phyloP scores from a whole-genome alignment of 495 filamentous ascomycete genomes.

The Neurospora cerealis region DNA sequence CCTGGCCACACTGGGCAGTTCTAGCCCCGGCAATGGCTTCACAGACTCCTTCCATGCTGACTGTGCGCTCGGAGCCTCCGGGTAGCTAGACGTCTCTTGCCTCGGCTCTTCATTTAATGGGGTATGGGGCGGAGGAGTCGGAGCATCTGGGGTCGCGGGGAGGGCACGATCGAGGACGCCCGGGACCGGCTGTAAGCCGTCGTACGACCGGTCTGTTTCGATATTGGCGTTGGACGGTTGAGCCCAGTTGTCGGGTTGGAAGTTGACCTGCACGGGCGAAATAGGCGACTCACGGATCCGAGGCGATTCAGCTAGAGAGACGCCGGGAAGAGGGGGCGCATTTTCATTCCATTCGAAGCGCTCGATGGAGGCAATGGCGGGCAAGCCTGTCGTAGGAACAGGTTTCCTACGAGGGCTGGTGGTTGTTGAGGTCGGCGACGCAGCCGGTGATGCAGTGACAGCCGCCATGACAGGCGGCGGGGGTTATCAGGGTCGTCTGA shows the following conservation, averaged over 20 bases:
- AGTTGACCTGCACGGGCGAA: slow-evolving; percentile 33
- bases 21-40: slow-evolving; percentile 7
- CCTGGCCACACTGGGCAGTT: slow-evolving; percentile 1
- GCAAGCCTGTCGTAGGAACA: slow-evolving; percentile 21
- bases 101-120: slow-evolving; percentile 15
- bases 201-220: slow-evolving; percentile 17
- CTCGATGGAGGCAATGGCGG: slow-evolving; percentile 9
- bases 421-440: slow-evolving; percentile 22
- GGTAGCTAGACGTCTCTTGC: neutral
- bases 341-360: slow-evolving; percentile 27
- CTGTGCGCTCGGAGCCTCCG: neutral
- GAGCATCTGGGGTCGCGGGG: slow-evolving; percentile 26
- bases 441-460: slow-evolving; percentile 26
- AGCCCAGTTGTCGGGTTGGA: slow-evolving; percentile 31
- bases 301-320: slow-evolving; percentile 20
- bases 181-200: neutral
- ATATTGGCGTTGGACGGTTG: slow-evolving; percentile 33
- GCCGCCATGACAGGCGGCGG: slow-evolving; percentile 33
- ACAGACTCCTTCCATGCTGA: neutral
- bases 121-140: slow-evolving; percentile 28
- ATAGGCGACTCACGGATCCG: slow-evolving; percentile 28
- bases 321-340: slow-evolving; percentile 22
- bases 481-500: neutral
- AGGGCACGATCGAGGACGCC: slow-evolving; percentile 18
- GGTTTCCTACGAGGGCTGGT: slow-evolving; percentile 35